phyloP scores from a whole-genome alignment of 2,329 filamentous ascomycete species.

The Apiospora marii region DNA sequence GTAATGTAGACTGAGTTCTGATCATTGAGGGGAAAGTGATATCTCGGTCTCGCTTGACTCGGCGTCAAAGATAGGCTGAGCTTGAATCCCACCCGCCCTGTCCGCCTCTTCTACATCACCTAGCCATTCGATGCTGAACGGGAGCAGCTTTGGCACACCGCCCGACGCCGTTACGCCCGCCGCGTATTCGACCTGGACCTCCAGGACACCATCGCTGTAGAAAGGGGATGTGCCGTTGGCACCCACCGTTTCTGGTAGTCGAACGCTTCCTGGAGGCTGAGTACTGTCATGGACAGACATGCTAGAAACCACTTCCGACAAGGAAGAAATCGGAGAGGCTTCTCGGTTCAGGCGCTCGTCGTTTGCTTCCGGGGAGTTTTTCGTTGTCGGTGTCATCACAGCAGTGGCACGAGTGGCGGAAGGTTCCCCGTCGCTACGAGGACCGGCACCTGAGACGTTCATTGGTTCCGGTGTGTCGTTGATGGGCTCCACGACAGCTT shows the following conservation, averaged over 20 bases:
- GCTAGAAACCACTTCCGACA: background rate
- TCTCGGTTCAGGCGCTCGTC: background rate
- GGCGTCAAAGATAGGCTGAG: background rate
- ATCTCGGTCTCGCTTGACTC: background rate
- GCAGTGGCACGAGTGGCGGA: background rate
- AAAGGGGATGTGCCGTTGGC: slow-evolving; percentile 26
- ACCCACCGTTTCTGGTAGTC: background rate
- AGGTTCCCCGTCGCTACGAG: background rate
- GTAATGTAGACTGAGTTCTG: background rate
- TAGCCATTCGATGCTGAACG: background rate
- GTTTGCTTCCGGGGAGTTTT: background rate
- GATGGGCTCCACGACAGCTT: background rate
- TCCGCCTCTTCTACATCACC: background rate
- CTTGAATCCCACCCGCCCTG: background rate
- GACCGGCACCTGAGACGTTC: background rate
- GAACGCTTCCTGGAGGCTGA: background rate
- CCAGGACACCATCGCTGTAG: slow-evolving; percentile 27
- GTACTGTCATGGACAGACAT: background rate
- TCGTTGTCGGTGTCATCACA: too few species aligned
- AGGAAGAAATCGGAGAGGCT: background rate
- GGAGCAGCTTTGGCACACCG: background rate
- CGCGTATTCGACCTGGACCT: slow-evolving; percentile 32
- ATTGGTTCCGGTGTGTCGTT: background rate
- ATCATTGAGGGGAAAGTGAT: background rate
- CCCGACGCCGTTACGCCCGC: background rate